These are phyloP conservation scores for Dentipellis sp. DNA, from an alignment of 768 basidiomycete genomes.

Conservation along the genomic window DNA sequence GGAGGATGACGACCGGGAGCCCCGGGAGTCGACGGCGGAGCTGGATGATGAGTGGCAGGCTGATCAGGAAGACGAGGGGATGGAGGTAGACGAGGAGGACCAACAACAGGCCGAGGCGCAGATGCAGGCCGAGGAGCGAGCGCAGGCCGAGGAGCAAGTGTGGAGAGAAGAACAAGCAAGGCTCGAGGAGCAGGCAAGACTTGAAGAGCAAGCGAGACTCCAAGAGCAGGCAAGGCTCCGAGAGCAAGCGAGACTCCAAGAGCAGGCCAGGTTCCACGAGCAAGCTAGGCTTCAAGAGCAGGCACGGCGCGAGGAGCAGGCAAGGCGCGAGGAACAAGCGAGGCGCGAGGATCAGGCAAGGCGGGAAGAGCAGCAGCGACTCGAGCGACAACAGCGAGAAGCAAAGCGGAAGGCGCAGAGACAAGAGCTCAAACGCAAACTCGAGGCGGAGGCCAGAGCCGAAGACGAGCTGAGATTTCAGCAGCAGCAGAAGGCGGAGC, in stretches of 20 bases:
- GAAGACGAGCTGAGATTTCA: background rate
- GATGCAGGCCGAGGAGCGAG: background rate
- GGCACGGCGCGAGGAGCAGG: background rate
- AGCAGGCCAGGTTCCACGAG: background rate
- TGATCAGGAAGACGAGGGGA: background rate
- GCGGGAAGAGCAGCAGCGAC: background rate
- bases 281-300: background rate
- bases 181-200: background rate
- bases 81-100: background rate
- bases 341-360: background rate
- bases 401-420: background rate
- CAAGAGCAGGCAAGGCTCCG: slow-evolving; percentile 5
- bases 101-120: background rate
- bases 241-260: background rate
- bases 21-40: background rate
- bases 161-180: background rate
- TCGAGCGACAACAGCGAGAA: background rate
- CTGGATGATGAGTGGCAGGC: background rate
- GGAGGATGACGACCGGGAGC: background rate
- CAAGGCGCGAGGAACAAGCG: background rate
- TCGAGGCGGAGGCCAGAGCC: background rate
- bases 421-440: background rate
- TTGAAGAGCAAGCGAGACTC: background rate
- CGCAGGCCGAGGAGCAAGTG: no score
- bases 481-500: background rate